Conservation (phyloP, 352 stramenopile species). For the Phytopythium litorale region DNA sequence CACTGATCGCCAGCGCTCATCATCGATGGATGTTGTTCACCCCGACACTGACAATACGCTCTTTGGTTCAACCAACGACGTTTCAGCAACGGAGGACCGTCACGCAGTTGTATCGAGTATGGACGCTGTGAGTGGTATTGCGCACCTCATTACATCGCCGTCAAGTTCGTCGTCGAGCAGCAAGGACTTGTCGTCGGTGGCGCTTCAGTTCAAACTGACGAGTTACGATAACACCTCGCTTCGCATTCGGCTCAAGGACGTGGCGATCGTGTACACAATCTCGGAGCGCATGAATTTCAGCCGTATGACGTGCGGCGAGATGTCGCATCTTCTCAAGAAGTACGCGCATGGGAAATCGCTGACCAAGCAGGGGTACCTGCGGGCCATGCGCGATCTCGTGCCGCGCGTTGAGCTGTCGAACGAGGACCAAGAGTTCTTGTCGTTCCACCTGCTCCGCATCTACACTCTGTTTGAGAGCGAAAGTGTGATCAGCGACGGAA, state of each 20-base stretch:
- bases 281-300: constrained; percentile 83
- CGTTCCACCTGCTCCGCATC: constrained; percentile 80
- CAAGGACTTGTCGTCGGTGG: constrained; percentile 68
- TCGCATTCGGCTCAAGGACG: constrained; percentile 80
- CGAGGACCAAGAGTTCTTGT: constrained; percentile 86
- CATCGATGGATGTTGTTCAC: constrained; percentile 40
- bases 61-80: constrained; percentile 24
- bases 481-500: constrained; percentile 38
- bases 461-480: constrained; percentile 84
- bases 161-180: constrained; percentile 30
- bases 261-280: constrained; percentile 86
- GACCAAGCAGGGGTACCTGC: constrained; percentile 71
- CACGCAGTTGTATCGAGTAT: constrained; percentile 39
- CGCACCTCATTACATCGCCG: constrained; percentile 56
- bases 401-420: constrained; percentile 68
- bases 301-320: constrained; percentile 51
- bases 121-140: constrained; percentile 55
- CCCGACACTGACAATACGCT: constrained; percentile 39
- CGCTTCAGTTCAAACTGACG: constrained; percentile 85
- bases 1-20: constrained; percentile 26
- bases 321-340: constrained; percentile 71
- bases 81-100: constrained; percentile 19
- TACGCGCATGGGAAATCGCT: constrained; percentile 59
- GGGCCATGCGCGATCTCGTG: constrained; percentile 74
- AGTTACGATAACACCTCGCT: constrained; percentile 79